Base-by-base conservation (phyloP, 306 rosid genomes). In the Oemleria cerasiformis region DNA sequence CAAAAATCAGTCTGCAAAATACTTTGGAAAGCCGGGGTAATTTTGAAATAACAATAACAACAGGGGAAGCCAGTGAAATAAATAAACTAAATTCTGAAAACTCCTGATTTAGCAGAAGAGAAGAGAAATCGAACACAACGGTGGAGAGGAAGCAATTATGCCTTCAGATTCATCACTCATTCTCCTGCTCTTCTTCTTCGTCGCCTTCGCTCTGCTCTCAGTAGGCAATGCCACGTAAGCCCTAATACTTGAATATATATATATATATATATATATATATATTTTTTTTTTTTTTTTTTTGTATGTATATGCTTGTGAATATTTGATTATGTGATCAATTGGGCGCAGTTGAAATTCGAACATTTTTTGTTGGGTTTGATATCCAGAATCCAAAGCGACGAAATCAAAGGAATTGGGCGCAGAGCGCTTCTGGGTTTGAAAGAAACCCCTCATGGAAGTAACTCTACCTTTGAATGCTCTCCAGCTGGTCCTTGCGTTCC, bases 401-500 rank as follows among this genome's bases (percentile, higher is more conserved):
- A 61, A 40, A 75, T 58, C 75, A 71, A 78, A 67, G 87, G 67
- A 43, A 58, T 84, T 59, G 79, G 83, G 68, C 83, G 82, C 49
- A 88, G 98, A 79, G 79, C 72, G 86, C 84, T 90, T 57, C 56
- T 87, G 82, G 79, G 89, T 83, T 85, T 93, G 77, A 87, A 75
- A 80, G 98, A 93, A 51, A 82, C 83, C 16, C 88, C 85, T 55
- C 48, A 49, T 12, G 97, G 97, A 79, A 88, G 79, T 59, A 93
- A 93, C 80, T 34, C 75, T 34, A 83, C 96, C 49, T 93, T 83
- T 67, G 92, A 87, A n/a, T 93, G 98, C 81, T 73, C 94, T 76
- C 97, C 92, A 70, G 88, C 93, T 58, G 98, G 98, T 42, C 98
- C 98, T 40, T 93, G 98, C 56, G 84, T 93, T 21, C 84, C 96